Base-by-base conservation (phyloP, 345 rosid species). In the Noccaea caerulescens region DNA sequence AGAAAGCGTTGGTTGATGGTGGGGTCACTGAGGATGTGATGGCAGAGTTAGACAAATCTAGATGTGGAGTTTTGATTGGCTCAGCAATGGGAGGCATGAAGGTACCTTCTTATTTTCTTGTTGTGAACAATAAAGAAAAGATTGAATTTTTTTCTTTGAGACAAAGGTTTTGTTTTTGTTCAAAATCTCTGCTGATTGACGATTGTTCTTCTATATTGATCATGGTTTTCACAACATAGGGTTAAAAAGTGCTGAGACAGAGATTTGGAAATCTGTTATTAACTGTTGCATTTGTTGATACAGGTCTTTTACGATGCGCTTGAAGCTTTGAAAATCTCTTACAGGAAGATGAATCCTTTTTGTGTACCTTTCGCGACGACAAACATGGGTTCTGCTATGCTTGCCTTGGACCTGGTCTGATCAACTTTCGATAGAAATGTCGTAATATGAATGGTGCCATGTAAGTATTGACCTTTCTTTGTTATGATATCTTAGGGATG, bases 381-480 rank as follows among this genome's bases (percentile, higher is more conserved):
- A 73, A 93, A 93, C 76, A 93, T 93, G 98, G 98, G 98, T 73
- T 93, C 98, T 51, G 98, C 98, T 8, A 88, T 93, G 96, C 96
- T 93, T 71, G 98, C 96, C 32, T 81, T 93, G 90, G 98, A 93
- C 82, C 87, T 93, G 90, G 98, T 90, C 66, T 69, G 85, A 77
- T 74, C 23, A 68, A 53, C 36, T 75, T 76, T 69, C 18, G 11
- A 43, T 51, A 51, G 58, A 38, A 2, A 27, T 76, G 58, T 32
- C 20, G 58, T 57, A 45, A 60, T 63, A 37, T 56, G 23, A 36
- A 57, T 50, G 59, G 49, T 13, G 12, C 13, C 36, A 7, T 38
- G 23, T 13, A 33, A 32, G 42, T 49, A 39, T 41, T 54, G 68
- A 76, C 52, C 8, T 71, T 77, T 61, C 32, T 10, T 52, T 66